Evolutionary conservation across 495 filamentous ascomycete species (phyloP).

Genomic region (Filosporella fistucella): DNA sequence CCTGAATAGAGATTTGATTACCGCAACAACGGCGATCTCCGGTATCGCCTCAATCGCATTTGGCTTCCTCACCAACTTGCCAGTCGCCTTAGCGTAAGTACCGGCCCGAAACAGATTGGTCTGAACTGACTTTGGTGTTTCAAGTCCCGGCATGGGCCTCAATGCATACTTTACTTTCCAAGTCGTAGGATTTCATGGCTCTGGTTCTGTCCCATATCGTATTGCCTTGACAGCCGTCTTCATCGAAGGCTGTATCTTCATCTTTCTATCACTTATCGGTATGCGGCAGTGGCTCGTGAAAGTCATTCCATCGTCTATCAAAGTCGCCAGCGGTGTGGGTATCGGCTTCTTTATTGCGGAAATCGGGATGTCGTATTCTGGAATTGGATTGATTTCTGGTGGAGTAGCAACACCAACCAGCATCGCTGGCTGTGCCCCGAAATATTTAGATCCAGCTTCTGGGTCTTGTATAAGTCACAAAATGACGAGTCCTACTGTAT

Average conservation of each 20-base stretch:
- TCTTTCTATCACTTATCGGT: conserved; percentile 64
- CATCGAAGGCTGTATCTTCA: conserved; percentile 65
- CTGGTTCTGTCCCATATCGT: conserved; percentile 60
- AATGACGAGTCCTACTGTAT: conserved; percentile 63
- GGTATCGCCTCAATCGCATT: conserved; percentile 46
- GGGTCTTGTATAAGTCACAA: conserved; percentile 41
- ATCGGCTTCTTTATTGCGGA: conserved; percentile 76
- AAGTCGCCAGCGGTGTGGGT: conserved; percentile 73
- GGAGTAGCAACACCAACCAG: conserved; percentile 55
- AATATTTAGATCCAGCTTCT: conserved; percentile 27
- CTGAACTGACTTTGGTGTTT: conserved; percentile 27
- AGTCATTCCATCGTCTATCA: conserved; percentile 73
- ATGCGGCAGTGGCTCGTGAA: conserved; percentile 83
- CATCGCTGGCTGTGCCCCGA: conserved; percentile 58
- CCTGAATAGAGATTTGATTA: conserved; percentile 71
- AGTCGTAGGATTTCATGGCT: conserved; percentile 70
- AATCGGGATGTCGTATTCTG: conserved; percentile 71
- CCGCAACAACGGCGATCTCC: conserved; percentile 70
- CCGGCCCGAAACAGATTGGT: no score
- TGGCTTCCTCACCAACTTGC: conserved; percentile 50
- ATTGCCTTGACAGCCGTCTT: conserved; percentile 80
- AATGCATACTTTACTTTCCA: conserved; percentile 88
- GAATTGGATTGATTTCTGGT: conserved; percentile 69
- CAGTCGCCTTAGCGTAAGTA: conserved; percentile 53
- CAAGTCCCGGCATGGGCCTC: conserved; percentile 71